Evolutionary conservation across 768 basidiomycete species (phyloP).

Genomic region (Erythrobasidium yunnanense): DNA sequence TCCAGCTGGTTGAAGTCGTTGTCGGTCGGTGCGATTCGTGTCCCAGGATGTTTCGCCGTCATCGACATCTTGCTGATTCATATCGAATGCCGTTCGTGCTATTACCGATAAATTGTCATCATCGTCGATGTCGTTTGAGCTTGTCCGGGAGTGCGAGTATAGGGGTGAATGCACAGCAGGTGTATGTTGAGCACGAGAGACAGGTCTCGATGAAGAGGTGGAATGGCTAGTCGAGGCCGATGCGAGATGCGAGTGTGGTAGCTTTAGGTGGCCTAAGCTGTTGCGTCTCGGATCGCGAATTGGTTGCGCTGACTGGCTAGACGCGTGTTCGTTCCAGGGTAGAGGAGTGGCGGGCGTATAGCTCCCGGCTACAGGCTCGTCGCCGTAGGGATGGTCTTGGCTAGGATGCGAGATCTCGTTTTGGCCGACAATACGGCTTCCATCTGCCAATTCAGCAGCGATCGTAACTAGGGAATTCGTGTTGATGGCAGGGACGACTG

Average conservation of each 20-base stretch:
- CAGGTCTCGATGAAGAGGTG: neutral
- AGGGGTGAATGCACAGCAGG: neutral
- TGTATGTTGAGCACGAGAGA: neutral
- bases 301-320: too few species aligned
- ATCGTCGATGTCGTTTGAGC: constrained; percentile 3
- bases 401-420: constrained; percentile 88
- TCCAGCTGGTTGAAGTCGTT: neutral
- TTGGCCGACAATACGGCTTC: constrained; percentile 69
- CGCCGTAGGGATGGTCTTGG: neutral
- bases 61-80: constrained; percentile 15
- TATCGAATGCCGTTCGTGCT: constrained; percentile 1
- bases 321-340: neutral
- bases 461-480: constrained; percentile 93
- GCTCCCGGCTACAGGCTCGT: constrained; percentile 3
- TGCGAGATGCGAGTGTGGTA: neutral
- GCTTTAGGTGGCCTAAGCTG: too few species aligned
- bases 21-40: neutral
- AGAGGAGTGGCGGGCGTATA: neutral
- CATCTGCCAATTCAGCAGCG: constrained; percentile 69
- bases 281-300: too few species aligned
- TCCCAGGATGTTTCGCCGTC: constrained; percentile 24
- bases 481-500: constrained; percentile 78
- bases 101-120: constrained; percentile 9
- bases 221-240: neutral
- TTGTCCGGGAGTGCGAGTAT: neutral